Evolutionary conservation across 345 rosid species (phyloP).

Genomic region (Passiflora organensis): DNA sequence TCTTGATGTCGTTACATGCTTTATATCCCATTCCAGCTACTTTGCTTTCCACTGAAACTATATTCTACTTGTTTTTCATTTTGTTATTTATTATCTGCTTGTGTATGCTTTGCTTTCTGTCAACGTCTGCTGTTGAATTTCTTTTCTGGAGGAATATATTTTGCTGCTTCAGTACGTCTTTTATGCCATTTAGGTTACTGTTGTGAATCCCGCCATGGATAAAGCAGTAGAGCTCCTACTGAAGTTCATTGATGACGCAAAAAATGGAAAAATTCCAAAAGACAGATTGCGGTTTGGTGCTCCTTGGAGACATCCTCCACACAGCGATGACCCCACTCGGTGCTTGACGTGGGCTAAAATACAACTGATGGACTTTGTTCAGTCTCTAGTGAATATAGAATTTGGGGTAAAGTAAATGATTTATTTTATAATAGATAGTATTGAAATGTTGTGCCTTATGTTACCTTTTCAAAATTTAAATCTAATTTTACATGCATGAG

Average conservation of each 20-base stretch:
- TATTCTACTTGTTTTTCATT: no score
- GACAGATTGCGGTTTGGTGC: conserved; percentile 78
- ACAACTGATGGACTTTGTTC: conserved; percentile 90
- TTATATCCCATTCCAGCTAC: no score
- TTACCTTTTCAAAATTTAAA: background rate
- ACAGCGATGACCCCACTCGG: conserved; percentile 31
- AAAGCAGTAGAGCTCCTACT: conserved; percentile 61
- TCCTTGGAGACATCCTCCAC: conserved; percentile 92
- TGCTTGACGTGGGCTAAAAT: conserved; percentile 72
- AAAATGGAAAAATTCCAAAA: conserved; percentile 51
- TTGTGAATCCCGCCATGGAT: conserved; percentile 91
- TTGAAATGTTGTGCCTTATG: background rate
- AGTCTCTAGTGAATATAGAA: conserved; percentile 61
- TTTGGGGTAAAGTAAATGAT: conserved; percentile 50
- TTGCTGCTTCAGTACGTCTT: background rate
- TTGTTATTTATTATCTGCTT: no score
- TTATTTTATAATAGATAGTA: background rate
- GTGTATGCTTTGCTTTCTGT: no score
- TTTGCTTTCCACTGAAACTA: no score
- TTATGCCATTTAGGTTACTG: conserved; percentile 42
- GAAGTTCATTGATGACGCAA: conserved; percentile 66
- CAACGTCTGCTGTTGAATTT: no score
- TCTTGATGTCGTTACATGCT: no score
- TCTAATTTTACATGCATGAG: no score
- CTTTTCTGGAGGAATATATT: no score